Evolutionary conservation across 192 early-diverging fungal species (phyloP).

Genomic region (Coemansia sp.): DNA sequence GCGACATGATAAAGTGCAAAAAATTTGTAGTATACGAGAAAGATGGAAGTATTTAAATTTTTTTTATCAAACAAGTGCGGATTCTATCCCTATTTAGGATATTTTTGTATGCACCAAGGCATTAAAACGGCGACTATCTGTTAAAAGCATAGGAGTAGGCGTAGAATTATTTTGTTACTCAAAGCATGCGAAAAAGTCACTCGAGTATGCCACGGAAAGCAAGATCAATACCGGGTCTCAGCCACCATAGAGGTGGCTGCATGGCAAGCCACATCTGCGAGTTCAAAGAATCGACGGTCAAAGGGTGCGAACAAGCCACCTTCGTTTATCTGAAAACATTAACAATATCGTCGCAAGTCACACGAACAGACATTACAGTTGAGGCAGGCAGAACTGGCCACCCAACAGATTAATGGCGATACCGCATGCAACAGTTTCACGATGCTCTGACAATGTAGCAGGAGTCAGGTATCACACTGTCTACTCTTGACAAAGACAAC

Average conservation of each 20-base stretch:
- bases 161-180: not conserved
- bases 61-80: too few species aligned
- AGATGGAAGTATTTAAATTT: not conserved
- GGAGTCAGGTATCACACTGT: too few species aligned
- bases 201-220: not conserved
- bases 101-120: not conserved
- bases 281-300: not conserved
- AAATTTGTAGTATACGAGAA: not conserved
- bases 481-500: too few species aligned
- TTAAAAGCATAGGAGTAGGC: not conserved
- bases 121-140: not conserved
- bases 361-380: not conserved
- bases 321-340: not conserved
- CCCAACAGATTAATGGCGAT: too few species aligned
- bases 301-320: not conserved
- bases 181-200: not conserved
- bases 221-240: not conserved
- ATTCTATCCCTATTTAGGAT: not conserved
- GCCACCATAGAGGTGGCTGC: not conserved
- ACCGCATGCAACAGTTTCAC: too few species aligned
- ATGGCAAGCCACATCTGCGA: not conserved
- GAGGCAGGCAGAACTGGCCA: not conserved
- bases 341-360: not conserved
- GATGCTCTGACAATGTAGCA: too few species aligned
- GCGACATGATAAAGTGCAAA: constrained; percentile 5